Conservation (phyloP, 2,329 filamentous ascomycete species). For the Cladosporium sp. region DNA sequence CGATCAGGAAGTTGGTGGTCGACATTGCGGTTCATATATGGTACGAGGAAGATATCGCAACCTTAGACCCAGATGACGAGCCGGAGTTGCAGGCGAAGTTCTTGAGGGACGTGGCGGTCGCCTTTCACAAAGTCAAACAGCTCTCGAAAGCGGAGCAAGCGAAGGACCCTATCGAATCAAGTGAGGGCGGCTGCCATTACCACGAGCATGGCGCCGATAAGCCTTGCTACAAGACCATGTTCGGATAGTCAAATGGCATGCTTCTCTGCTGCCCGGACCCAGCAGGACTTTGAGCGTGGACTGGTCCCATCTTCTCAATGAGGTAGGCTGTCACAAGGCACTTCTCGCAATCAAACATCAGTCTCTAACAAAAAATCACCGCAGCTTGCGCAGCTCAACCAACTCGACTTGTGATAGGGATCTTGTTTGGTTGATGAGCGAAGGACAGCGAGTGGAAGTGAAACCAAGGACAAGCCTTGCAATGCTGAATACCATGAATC, state of each 20-base stretch:
- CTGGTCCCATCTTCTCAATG: neutral
- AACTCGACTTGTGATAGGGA: no score
- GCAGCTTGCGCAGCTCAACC: no score
- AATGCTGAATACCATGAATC: neutral
- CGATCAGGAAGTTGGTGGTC: neutral
- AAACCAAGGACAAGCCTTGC: no score
- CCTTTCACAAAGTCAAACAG: neutral
- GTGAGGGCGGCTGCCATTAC: neutral
- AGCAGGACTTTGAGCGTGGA: neutral
- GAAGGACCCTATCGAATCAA: neutral
- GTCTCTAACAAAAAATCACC: no score
- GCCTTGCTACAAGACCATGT: slow-evolving; percentile 5
- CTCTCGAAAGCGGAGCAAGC: neutral
- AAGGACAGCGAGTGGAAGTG: no score
- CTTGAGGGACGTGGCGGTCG: neutral
- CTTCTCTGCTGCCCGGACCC: neutral
- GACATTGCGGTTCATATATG: neutral
- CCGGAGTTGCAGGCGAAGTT: neutral
- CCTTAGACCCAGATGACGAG: neutral
- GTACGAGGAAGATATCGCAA: neutral
- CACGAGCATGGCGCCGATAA: neutral
- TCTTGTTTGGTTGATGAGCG: no score
- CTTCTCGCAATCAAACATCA: no score
- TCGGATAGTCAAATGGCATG: neutral
- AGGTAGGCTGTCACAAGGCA: no score